Conservation (phyloP, 179 eudicot species). For the Monotropa hypopitys region DNA sequence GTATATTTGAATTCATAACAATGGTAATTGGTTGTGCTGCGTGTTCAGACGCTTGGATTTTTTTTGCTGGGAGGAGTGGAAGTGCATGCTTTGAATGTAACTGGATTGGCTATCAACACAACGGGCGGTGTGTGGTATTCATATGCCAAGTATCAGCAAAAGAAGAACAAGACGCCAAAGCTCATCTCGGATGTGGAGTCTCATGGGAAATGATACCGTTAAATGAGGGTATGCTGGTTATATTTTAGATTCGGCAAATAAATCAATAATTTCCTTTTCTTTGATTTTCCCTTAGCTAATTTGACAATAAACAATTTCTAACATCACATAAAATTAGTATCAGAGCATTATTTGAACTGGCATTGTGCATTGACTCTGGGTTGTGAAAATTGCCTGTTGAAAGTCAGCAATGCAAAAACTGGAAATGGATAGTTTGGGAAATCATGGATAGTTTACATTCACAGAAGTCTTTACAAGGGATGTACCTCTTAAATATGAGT, state of each 20-base stretch:
- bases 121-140: constrained; percentile 94
- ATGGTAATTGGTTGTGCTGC: constrained; percentile 5
- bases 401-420: not conserved
- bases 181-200: constrained; percentile 44
- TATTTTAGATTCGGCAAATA: not conserved
- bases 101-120: constrained; percentile 73
- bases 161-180: constrained; percentile 42
- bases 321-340: not conserved
- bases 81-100: constrained; percentile 70
- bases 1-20: not conserved
- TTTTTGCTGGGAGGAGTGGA: constrained; percentile 83
- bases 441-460: too few relatives aligned
- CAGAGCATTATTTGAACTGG: not conserved
- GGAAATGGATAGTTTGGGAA: not conserved
- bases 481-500: too few relatives aligned
- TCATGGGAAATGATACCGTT: constrained; percentile 28
- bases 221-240: not conserved
- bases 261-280: not conserved
- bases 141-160: constrained; percentile 68
- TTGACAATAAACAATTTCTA: not conserved
- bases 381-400: not conserved
- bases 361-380: not conserved
- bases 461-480: too few relatives aligned
- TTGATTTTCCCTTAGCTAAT: not conserved
- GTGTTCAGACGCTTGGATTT: constrained; percentile 75